Percentiles rank a stretch among this genome's conserved stretches.
Conservation (phyloP, 371 early-diverging fungal genomes). For the Syncephalis plumigaleata region DNA sequence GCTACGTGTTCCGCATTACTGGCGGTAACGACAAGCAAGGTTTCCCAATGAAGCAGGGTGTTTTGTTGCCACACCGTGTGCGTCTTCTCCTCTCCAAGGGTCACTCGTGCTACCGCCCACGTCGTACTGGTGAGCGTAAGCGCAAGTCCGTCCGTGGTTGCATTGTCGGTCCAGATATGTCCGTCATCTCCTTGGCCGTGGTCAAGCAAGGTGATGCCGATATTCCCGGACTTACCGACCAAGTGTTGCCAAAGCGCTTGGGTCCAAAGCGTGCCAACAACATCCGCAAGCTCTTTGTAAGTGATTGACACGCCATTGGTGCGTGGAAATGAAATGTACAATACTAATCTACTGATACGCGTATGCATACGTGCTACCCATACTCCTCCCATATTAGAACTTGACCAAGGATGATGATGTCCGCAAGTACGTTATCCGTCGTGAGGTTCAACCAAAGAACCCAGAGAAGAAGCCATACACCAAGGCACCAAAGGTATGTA, state of each 20-base stretch:
- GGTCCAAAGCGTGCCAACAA: conserved; percentile 98
- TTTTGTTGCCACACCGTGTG: conserved; percentile 85
- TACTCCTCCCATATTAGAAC: conserved; percentile 18
- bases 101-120: conserved; percentile 98
- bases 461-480: conserved; percentile 75
- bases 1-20: conserved; percentile 95
- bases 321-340: background rate
- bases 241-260: conserved; percentile 78
- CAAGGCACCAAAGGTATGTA: conserved; percentile 67
- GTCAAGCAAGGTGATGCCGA: conserved; percentile 93
- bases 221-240: conserved; percentile 95
- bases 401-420: conserved; percentile 94
- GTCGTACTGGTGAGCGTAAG: conserved; percentile 96
- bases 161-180: conserved; percentile 91
- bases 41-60: conserved; percentile 96
- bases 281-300: conserved; percentile 93
- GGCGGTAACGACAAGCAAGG: conserved; percentile 99
- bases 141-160: conserved; percentile 99
- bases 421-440: conserved; percentile 94
- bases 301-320: conserved; percentile 15
- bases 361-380: background rate
- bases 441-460: conserved; percentile 81
- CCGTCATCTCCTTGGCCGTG: conserved; percentile 87
- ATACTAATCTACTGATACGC: background rate
- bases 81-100: conserved; percentile 87